Evolutionary conservation across 805 yeast genomes (phyloP).

Genomic region (Yamadazyma paraphyllophila): DNA sequence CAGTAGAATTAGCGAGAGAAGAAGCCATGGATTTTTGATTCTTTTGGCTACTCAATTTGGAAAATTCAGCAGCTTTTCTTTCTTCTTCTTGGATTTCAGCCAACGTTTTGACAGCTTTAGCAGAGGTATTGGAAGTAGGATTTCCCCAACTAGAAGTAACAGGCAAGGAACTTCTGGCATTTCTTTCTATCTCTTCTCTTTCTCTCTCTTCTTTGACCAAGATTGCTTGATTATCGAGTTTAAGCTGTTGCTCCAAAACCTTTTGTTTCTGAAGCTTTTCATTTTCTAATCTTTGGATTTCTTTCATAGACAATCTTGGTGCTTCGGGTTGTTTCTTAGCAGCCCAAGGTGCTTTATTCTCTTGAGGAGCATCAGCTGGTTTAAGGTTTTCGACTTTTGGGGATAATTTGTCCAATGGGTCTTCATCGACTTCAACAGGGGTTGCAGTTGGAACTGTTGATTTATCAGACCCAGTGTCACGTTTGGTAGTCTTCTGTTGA

Average conservation of each 20-base stretch:
- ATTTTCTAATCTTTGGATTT: slow-evolving; percentile 51
- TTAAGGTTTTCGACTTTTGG: slow-evolving; percentile 14
- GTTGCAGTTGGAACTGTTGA: not conserved
- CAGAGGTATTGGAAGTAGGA: slow-evolving; percentile 16
- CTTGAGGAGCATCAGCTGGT: slow-evolving; percentile 15
- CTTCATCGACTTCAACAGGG: not conserved
- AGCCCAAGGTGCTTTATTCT: slow-evolving; percentile 58
- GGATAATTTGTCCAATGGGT: slow-evolving; percentile 1
- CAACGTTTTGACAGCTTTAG: slow-evolving; percentile 46
- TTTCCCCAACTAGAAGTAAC: slow-evolving; percentile 45
- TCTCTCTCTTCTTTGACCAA: slow-evolving; percentile 10
- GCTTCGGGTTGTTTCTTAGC: slow-evolving; percentile 12
- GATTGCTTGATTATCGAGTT: slow-evolving; percentile 26
- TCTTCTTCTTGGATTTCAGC: slow-evolving; percentile 66
- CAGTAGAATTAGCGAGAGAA: slow-evolving; percentile 5
- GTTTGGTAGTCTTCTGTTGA: not conserved
- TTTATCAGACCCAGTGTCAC: not conserved
- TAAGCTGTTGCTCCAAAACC: slow-evolving; percentile 34
- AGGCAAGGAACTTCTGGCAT: slow-evolving; percentile 28
- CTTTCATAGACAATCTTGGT: slow-evolving; percentile 48
- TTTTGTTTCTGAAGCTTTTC: slow-evolving; percentile 40
- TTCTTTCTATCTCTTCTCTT: slow-evolving; percentile 21
- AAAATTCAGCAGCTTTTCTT: slow-evolving; percentile 32
- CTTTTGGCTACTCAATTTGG: slow-evolving; percentile 3
- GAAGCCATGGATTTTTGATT: slow-evolving; percentile 10